phyloP scores from a whole-genome alignment of 805 yeast species.

The Kluyveromyces wickerhamii region DNA sequence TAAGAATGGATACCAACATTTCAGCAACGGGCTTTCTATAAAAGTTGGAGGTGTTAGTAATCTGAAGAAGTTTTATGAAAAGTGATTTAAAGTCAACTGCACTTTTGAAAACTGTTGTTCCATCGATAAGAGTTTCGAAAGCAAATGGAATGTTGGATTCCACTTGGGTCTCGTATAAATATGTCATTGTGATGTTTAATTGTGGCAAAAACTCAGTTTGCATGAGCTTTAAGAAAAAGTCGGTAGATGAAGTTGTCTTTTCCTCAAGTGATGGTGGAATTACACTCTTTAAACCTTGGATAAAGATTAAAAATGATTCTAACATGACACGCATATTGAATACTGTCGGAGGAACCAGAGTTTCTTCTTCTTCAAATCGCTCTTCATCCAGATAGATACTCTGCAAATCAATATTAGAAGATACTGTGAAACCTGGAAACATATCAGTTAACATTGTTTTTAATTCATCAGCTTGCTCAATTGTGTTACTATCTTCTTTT shows the following conservation, averaged over 20 bases:
- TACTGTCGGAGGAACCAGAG: conserved; percentile 60
- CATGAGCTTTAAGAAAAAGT: conserved; percentile 61
- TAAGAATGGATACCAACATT: conserved; percentile 31
- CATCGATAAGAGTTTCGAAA: conserved; percentile 27
- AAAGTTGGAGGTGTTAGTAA: conserved; percentile 29
- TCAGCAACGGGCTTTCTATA: conserved; percentile 49
- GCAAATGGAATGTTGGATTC: conserved; percentile 34
- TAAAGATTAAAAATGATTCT: conserved; percentile 63
- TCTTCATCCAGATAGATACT: conserved; percentile 54
- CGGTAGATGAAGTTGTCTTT: conserved; percentile 27
- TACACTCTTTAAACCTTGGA: conserved; percentile 46
- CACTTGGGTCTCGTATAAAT: conserved; percentile 43
- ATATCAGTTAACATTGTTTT: conserved; percentile 45
- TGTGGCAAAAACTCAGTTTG: conserved; percentile 53
- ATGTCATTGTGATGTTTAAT: conserved; percentile 47
- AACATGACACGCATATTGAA: conserved; percentile 74
- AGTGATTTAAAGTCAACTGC: conserved; percentile 23
- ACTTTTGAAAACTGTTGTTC: conserved; percentile 25
- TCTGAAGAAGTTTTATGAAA: conserved; percentile 22
- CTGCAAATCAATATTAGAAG: conserved; percentile 28
- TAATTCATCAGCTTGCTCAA: conserved; percentile 35
- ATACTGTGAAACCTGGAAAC: conserved; percentile 58
- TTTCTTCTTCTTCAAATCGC: conserved; percentile 48
- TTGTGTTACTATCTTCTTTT: conserved; percentile 15
- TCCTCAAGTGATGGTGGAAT: conserved; percentile 26